Evolutionary conservation across 2,329 filamentous ascomycete species (phyloP).

Genomic region (Fusarium redolens): DNA sequence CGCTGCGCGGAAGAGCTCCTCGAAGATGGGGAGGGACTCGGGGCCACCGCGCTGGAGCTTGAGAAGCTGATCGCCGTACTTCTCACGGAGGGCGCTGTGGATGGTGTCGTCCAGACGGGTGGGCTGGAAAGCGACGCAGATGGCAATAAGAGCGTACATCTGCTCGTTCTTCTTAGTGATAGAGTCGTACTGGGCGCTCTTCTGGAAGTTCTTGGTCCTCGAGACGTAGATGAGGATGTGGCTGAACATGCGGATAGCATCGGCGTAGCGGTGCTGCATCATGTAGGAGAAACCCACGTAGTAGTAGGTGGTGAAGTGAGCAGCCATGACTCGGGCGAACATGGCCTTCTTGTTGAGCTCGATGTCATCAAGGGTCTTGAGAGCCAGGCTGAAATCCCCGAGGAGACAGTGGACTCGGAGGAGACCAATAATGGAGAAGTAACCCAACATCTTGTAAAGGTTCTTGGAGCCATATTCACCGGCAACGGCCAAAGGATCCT

Average conservation of each 20-base stretch:
- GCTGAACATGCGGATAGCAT: conserved; percentile 99
- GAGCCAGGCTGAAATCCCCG: conserved; percentile 95
- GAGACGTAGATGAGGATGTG: conserved; percentile 99
- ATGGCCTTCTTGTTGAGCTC: conserved; percentile 99
- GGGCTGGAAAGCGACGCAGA: conserved; percentile 98
- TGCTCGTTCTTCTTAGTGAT: conserved; percentile 99
- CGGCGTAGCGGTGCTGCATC: conserved; percentile 99
- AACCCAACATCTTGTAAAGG: conserved; percentile 97
- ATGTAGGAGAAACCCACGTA: conserved; percentile 99
- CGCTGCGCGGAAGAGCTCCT: conserved; percentile 97
- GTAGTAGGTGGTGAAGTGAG: conserved; percentile 99
- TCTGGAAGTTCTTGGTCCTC: conserved; percentile 99
- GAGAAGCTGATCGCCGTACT: conserved; percentile 98
- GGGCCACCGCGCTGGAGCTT: conserved; percentile 96
- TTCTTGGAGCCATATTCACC: conserved; percentile 96
- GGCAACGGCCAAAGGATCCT: conserved; percentile 87
- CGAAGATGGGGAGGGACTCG: conserved; percentile 94
- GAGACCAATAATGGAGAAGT: conserved; percentile 98
- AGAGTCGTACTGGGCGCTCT: conserved; percentile 97
- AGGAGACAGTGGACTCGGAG: conserved; percentile 95
- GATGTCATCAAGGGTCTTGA: conserved; percentile 99
- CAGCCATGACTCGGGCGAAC: conserved; percentile 99
- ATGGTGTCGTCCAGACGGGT: conserved; percentile 98
- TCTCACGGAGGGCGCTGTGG: conserved; percentile 96
- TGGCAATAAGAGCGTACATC: conserved; percentile 99